Evolutionary conservation across 768 basidiomycete species (phyloP).

Genomic region (Pleurotus tuoliensis): DNA sequence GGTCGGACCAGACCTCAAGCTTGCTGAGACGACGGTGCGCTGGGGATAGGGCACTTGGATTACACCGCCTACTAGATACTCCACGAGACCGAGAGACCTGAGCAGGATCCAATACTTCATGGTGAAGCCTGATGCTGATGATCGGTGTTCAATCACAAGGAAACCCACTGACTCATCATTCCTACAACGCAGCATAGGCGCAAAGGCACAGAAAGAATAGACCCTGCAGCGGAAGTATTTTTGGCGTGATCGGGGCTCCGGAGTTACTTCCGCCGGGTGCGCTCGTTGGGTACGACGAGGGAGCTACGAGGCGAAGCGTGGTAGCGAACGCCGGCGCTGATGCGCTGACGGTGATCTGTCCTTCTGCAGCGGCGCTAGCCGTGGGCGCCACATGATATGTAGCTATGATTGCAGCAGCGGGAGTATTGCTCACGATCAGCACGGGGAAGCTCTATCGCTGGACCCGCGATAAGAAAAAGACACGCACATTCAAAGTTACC

Average conservation of each 20-base stretch:
- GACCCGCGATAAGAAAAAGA: not conserved
- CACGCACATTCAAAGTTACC: slow-evolving; percentile 34
- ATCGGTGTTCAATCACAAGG: too few species aligned
- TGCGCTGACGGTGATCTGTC: slow-evolving; percentile 16
- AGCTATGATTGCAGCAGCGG: slow-evolving; percentile 14
- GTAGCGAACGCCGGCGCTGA: slow-evolving; percentile 7
- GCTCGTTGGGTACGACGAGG: slow-evolving; percentile 6
- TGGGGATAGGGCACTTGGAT: too few species aligned
- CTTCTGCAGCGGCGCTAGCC: slow-evolving; percentile 22
- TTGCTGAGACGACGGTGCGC: too few species aligned
- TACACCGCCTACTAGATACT: too few species aligned
- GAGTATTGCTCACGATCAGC: not conserved
- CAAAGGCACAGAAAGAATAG: too few species aligned
- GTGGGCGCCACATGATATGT: slow-evolving; percentile 33
- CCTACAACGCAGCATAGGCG: too few species aligned
- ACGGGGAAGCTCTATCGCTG: not conserved
- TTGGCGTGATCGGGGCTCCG: not conserved
- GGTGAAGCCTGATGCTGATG: too few species aligned
- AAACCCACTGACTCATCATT: too few species aligned
- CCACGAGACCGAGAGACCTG: too few species aligned
- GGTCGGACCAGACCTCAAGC: too few species aligned
- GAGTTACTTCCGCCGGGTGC: not conserved
- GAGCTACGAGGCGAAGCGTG: slow-evolving; percentile 3
- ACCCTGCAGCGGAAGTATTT: too few species aligned
- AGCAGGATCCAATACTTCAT: too few species aligned